A percentile compares a stretch with the other conserved stretches of the same genome.
Conservation (phyloP, 2,329 filamentous ascomycete genomes). For the Colletotrichum plurivorum region DNA sequence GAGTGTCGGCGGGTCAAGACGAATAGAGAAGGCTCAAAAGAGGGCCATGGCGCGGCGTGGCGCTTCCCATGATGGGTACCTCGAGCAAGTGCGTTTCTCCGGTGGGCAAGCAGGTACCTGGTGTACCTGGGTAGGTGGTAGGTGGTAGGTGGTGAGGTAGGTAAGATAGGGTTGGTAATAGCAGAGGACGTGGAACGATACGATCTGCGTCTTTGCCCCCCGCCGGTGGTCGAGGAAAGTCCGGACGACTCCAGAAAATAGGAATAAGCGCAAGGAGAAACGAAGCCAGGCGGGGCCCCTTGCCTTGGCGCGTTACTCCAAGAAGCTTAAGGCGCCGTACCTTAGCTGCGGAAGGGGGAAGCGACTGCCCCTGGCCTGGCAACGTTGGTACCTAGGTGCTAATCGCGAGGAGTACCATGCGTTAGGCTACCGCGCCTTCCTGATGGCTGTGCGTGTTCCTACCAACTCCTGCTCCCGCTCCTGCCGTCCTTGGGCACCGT, state of each 20-base stretch:
- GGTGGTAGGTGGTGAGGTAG: too few relatives aligned
- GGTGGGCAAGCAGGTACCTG: too few relatives aligned
- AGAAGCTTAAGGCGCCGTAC: not conserved
- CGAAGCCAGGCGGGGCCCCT: conserved; percentile 13
- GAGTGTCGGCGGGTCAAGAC: not conserved
- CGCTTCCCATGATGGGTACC: not conserved
- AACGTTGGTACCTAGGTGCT: not conserved
- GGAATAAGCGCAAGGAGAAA: conserved; percentile 35
- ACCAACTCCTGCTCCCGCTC: too few relatives aligned
- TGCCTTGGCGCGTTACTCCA: conserved; percentile 10
- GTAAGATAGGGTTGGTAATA: conserved; percentile 5
- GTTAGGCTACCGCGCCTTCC: conserved; percentile 4
- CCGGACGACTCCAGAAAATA: conserved; percentile 20
- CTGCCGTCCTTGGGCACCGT: not conserved
- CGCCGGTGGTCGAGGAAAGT: not conserved
- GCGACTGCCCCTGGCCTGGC: not conserved
- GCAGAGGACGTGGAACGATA: conserved; percentile 20
- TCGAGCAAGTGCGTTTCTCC: not conserved
- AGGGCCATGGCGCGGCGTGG: conserved; percentile 22
- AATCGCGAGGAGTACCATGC: conserved; percentile 17
- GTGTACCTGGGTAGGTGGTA: too few relatives aligned
- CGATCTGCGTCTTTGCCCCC: conserved; percentile 13
- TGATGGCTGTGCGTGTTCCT: too few relatives aligned
- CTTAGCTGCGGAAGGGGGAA: not conserved
- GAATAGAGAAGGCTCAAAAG: conserved; percentile 1